Evolutionary conservation across 1,139 yeast genomes (phyloP).

Genomic region (Taphrina wiesneri): DNA sequence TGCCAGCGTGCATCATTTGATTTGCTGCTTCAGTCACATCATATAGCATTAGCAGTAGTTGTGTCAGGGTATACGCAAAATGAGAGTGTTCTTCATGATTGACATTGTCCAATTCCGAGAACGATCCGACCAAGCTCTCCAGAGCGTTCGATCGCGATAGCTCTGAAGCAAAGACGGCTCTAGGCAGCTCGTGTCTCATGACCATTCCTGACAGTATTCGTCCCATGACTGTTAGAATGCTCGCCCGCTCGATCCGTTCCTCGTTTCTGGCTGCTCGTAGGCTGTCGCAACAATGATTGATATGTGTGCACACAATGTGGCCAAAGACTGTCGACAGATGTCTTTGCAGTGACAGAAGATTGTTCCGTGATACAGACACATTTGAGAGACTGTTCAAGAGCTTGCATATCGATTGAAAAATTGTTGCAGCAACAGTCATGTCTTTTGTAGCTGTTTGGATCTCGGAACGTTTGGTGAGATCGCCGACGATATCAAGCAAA

Average conservation of each 20-base stretch:
- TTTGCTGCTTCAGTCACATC: slow-evolving; percentile 9
- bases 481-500: background rate
- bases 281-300: background rate
- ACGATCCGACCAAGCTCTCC: background rate
- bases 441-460: background rate
- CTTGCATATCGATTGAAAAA: background rate
- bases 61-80: background rate
- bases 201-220: slow-evolving; percentile 1
- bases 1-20: slow-evolving; percentile 19
- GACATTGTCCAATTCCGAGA: background rate
- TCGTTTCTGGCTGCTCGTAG: background rate
- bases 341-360: slow-evolving; percentile 1
- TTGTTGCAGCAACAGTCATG: background rate
- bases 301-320: background rate
- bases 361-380: background rate
- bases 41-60: background rate
- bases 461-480: background rate
- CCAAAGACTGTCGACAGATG: background rate
- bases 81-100: background rate
- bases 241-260: background rate
- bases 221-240: background rate
- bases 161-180: slow-evolving; percentile 10
- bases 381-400: background rate
- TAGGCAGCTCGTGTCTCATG: background rate
- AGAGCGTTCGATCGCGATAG: background rate